These are phyloP conservation scores for Brassica rapa DNA, from an alignment of 345 rosid species.

Conservation along the genomic window DNA sequence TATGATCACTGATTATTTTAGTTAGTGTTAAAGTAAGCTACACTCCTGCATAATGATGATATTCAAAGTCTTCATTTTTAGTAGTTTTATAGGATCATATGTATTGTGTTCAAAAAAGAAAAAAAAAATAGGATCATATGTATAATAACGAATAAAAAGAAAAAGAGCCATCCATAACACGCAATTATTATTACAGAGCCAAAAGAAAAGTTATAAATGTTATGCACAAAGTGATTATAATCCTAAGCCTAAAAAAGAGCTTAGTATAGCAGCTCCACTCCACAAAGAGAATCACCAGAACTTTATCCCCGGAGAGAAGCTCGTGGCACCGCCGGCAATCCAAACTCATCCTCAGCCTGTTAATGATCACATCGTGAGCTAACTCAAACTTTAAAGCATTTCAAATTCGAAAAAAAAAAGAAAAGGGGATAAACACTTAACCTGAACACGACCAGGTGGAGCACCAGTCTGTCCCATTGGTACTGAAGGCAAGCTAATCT, in stretches of 20 bases:
- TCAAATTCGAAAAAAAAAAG: not conserved
- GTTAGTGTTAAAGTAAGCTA: slow-evolving; percentile 3
- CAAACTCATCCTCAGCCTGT: slow-evolving; percentile 88
- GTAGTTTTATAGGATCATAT: not conserved
- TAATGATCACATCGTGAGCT: slow-evolving; percentile 2
- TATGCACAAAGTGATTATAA: slow-evolving; percentile 18
- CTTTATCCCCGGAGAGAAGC: slow-evolving; percentile 73
- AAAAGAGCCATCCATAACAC: not conserved
- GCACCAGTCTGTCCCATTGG: slow-evolving; percentile 48
- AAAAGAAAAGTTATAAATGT: not conserved
- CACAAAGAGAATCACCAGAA: slow-evolving; percentile 2
- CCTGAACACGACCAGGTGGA: slow-evolving; percentile 69
- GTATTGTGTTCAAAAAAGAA: too few species aligned
- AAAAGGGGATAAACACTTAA: slow-evolving; percentile 26
- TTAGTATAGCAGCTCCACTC: slow-evolving; percentile 5
- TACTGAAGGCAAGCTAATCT: slow-evolving; percentile 84
- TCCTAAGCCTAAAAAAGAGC: slow-evolving; percentile 15
- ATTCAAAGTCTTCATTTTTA: not conserved
- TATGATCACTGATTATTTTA: not conserved
- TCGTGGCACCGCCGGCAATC: slow-evolving; percentile 84
- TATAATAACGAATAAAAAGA: too few species aligned
- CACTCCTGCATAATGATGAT: not conserved
- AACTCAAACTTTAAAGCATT: not conserved
- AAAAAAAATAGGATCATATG: too few species aligned
- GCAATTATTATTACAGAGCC: not conserved